phyloP scores from a whole-genome alignment of 176 grass and related monocot species.

The Alopecurus myosuroides region DNA sequence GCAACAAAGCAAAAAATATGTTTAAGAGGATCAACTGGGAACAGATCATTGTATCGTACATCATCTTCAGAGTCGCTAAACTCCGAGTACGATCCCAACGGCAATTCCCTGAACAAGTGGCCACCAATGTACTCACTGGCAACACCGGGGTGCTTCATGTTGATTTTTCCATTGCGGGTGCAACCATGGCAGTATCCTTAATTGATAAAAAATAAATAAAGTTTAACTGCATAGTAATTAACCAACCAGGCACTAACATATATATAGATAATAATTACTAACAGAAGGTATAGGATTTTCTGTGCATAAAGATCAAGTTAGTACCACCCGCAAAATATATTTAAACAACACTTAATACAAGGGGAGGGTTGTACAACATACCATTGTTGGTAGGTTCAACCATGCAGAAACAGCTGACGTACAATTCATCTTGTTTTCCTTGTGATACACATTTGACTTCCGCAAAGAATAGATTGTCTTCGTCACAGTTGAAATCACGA shows the following conservation, averaged over 20 bases:
- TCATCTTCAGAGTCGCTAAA: background rate
- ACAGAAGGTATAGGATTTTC: background rate
- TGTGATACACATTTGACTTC: background rate
- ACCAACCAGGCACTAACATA: background rate
- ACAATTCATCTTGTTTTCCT: background rate
- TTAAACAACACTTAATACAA: background rate
- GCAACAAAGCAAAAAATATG: background rate
- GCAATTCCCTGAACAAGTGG: background rate
- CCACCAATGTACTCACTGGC: background rate
- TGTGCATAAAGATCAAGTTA: background rate
- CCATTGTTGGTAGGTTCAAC: background rate
- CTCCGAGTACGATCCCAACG: background rate
- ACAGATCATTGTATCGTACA: background rate
- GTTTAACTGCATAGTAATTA: background rate
- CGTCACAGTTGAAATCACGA: background rate
- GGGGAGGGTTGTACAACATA: background rate
- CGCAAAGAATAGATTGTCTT: slow-evolving; percentile 8
- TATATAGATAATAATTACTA: background rate
- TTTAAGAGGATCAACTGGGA: background rate
- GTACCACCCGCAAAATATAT: background rate
- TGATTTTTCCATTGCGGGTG: background rate
- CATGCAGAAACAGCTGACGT: slow-evolving; percentile 2
- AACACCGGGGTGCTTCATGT: background rate
- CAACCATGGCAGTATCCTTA: background rate
- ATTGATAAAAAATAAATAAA: background rate